Percentiles rank a stretch among this genome's conserved stretches.
These are phyloP conservation scores for Chrysanthemum makinoi DNA, from an alignment of 129 eudicot genomes.

Conservation along the genomic window DNA sequence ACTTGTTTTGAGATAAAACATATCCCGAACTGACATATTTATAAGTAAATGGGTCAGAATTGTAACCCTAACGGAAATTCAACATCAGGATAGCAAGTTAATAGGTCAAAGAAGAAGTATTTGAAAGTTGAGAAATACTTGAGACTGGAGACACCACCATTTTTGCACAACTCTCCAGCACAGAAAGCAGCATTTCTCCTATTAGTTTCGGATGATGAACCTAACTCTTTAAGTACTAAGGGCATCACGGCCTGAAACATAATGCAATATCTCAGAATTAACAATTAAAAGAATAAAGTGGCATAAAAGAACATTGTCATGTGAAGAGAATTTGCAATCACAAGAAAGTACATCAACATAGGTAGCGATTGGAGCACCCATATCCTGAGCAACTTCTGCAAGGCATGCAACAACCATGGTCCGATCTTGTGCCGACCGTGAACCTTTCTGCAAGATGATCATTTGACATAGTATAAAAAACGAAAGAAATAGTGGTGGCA, in stretches of 20 bases:
- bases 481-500: not conserved
- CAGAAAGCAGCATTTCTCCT: constrained; percentile 98
- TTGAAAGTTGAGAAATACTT: constrained; percentile 56
- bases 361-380: constrained; percentile 92
- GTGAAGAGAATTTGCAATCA: constrained; percentile 2
- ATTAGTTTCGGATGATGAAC: constrained; percentile 74
- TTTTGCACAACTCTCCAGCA: constrained; percentile 91
- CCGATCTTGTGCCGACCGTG: constrained; percentile 95
- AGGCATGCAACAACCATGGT: constrained; percentile 98
- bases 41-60: not conserved
- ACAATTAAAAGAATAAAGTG: not conserved
- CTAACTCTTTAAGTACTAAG: constrained; percentile 84
- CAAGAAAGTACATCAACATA: constrained; percentile 69
- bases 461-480: constrained; percentile 14
- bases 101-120: not conserved
- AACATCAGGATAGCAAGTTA: not conserved
- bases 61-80: not conserved
- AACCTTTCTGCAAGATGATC: constrained; percentile 65
- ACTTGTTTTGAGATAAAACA: no score
- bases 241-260: constrained; percentile 79
- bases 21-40: not conserved
- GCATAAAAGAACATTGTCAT: not conserved
- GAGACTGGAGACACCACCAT: constrained; percentile 69
- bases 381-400: constrained; percentile 97
- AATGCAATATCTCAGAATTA: constrained; percentile 11